Base-by-base conservation (phyloP, 129 eudicot species). In the sunflower (Helianthus annuus) region DNA sequence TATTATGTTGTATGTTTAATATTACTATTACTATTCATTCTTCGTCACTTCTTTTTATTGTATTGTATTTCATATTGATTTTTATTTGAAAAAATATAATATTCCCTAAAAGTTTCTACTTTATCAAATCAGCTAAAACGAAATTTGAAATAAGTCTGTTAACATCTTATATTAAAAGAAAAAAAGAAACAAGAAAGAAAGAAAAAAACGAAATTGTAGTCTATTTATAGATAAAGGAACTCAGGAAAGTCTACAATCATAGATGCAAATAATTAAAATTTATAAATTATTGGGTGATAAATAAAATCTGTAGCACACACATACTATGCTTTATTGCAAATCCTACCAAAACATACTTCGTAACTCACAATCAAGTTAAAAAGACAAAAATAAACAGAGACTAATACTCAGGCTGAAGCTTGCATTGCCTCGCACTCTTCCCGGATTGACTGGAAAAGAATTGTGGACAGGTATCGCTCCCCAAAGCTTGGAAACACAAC, bases 401-500 rank as follows among this genome's bases (percentile, higher is more conserved):
- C 46, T 42, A 42, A 9, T 1, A 42, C 10, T 12, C 79, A 6
- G 64, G 27, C 76, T 67, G 84, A 3, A 60, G 87, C 81, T 73
- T 86, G 83, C 96, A 89, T 83, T 13, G 83, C 69, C 78, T 83
- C 91, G 1, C 89, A 81, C 70, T 89, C 96, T 59, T 89, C 96
- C 9, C 91, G 82, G 57, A 89, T 86, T 2, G 96, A 89, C 80
- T 89, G 89, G 75, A 83, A 89, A 66, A 89, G 86, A 55, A 83
- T 75, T 0, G 96, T 71, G 22, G 96, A 89, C 29, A 89, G 73
- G 68, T 89, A 89, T 19, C 96, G 91, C 79, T 89, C 96, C 7
- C 96, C 96, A 65, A 85, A 89, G 81, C 96, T 89, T 3, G 96
- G 96, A 66, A 88, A 88, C 65, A 88, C 91, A 79, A 85, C 91